Evolutionary conservation across 805 yeast genomes (phyloP).

Genomic region (Hanseniaspora clermontiae): DNA sequence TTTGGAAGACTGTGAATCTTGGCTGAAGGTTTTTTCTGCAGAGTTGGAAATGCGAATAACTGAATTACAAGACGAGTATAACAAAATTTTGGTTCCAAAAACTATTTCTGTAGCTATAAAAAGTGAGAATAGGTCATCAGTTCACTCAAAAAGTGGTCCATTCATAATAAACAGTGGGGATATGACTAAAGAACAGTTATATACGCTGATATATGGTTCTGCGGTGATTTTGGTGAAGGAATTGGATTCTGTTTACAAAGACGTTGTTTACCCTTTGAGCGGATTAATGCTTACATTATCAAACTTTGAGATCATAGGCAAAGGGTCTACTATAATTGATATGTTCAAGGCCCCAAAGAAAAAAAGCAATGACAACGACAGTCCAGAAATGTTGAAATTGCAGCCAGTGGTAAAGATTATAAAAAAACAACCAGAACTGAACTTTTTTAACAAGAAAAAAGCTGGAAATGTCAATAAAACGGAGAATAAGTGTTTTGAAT

Average conservation of each 20-base stretch:
- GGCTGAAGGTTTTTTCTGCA: conserved; percentile 76
- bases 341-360: conserved; percentile 19
- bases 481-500: conserved; percentile 18
- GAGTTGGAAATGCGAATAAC: conserved; percentile 59
- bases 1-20: conserved; percentile 47
- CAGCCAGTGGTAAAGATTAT: not conserved
- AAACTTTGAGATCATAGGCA: conserved; percentile 38
- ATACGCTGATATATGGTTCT: conserved; percentile 22
- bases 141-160: conserved; percentile 30
- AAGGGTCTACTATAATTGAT: conserved; percentile 24
- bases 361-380: not conserved
- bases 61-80: conserved; percentile 56
- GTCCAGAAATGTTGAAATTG: not conserved
- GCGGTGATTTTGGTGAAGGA: conserved; percentile 35
- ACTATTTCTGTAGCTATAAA: conserved; percentile 33
- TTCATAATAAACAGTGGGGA: conserved; percentile 17
- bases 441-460: not conserved
- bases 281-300: conserved; percentile 42
- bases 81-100: conserved; percentile 33
- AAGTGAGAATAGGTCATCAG: conserved; percentile 20
- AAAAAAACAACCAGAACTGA: not conserved
- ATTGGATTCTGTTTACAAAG: conserved; percentile 23
- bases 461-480: not conserved
- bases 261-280: conserved; percentile 35
- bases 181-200: conserved; percentile 13